Conservation (phyloP, 768 basidiomycete genomes). For the Mycena amicta region DNA sequence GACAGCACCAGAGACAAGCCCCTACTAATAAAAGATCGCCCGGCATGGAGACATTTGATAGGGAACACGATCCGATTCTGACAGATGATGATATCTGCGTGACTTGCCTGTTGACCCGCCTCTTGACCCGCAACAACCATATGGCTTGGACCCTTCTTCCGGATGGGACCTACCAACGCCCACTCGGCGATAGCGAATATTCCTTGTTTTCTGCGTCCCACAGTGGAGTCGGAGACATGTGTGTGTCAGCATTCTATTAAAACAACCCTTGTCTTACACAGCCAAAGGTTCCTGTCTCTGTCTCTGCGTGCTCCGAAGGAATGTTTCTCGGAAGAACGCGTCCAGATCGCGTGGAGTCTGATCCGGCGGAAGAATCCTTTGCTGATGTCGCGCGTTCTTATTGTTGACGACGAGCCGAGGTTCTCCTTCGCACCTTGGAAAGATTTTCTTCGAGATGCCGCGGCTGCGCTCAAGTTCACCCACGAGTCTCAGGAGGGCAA, state of each 20-base stretch:
- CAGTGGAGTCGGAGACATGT: constrained; percentile 39
- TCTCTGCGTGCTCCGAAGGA: constrained; percentile 29
- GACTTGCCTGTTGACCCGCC: not conserved
- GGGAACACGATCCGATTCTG: not conserved
- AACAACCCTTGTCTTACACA: not conserved
- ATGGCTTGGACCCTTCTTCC: constrained; percentile 15
- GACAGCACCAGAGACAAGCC: too few species aligned
- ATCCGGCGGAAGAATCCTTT: constrained; percentile 60
- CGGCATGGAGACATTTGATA: too few species aligned
- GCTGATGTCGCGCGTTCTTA: constrained; percentile 47
- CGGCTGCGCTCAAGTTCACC: constrained; percentile 39
- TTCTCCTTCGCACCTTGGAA: constrained; percentile 45
- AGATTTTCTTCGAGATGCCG: constrained; percentile 46
- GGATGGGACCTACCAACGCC: constrained; percentile 24
- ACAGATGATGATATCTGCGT: not conserved
- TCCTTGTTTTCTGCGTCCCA: constrained; percentile 34
- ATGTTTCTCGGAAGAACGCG: constrained; percentile 33
- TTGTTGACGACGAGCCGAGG: constrained; percentile 28
- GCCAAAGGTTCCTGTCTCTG: constrained; percentile 33
- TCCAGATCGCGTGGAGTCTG: constrained; percentile 58
- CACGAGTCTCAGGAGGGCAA: constrained; percentile 46
- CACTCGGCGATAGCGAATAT: constrained; percentile 34
- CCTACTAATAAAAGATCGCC: too few species aligned
- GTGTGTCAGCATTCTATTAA: constrained; percentile 5
- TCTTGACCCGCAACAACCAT: too few species aligned